These are phyloP conservation scores for Venturia nashicola DNA, from an alignment of 2,329 filamentous ascomycete species.

Conservation along the genomic window DNA sequence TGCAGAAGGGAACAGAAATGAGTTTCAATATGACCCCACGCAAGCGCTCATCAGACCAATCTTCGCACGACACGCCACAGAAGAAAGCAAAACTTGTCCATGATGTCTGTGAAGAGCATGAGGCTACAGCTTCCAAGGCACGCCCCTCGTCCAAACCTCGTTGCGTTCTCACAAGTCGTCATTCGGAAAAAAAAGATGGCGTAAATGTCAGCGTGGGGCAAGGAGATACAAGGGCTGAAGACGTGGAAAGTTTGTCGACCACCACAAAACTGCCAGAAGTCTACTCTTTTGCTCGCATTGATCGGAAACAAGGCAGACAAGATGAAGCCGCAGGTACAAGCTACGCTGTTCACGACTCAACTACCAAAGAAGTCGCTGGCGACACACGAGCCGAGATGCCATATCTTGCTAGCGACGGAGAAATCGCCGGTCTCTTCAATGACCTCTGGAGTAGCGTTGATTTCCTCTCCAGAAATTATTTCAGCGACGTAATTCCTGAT, in stretches of 20 bases:
- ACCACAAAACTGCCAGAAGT: background rate
- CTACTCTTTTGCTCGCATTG: background rate
- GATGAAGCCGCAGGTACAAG: background rate
- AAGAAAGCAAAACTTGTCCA: background rate
- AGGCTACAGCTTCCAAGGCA: background rate
- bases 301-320: background rate
- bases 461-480: background rate
- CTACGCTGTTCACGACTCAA: background rate
- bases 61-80: background rate
- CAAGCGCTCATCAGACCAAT: background rate
- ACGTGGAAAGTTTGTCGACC: background rate
- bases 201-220: fast-evolving
- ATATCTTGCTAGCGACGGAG: background rate
- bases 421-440: background rate
- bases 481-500: background rate
- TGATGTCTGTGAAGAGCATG: background rate
- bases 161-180: background rate
- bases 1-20: background rate
- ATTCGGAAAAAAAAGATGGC: background rate
- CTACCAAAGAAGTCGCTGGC: background rate
- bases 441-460: background rate
- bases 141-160: background rate
- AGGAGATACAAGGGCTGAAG: background rate
- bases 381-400: background rate
- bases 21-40: background rate